These are phyloP conservation scores for Plectranthus barbatus DNA, from an alignment of 257 asterid species.

Conservation along the genomic window DNA sequence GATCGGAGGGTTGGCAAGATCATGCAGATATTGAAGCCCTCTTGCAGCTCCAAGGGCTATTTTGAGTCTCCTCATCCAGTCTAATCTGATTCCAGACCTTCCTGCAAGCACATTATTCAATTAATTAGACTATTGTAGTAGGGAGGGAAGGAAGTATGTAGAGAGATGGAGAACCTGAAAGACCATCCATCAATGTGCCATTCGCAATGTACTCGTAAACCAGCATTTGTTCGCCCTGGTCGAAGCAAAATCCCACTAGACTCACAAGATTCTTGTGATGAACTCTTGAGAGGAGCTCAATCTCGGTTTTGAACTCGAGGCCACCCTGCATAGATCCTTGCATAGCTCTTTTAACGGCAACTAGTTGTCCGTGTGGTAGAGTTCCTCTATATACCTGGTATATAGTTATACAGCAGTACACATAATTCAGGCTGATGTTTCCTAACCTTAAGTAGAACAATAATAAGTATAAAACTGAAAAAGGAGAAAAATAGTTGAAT, in stretches of 20 bases:
- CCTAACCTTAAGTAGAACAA: no score
- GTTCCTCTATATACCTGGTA: slow-evolving; percentile 69
- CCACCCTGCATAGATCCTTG: slow-evolving; percentile 80
- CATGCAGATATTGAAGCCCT: slow-evolving; percentile 85
- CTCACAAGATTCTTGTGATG: slow-evolving; percentile 89
- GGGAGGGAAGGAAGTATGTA: no score
- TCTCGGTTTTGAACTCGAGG: slow-evolving; percentile 80
- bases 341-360: slow-evolving; percentile 79
- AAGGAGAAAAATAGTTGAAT: no score
- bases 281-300: slow-evolving; percentile 93
- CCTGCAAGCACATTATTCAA: slow-evolving; percentile 40
- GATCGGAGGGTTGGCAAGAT: slow-evolving; percentile 82
- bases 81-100: slow-evolving; percentile 64
- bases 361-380: slow-evolving; percentile 52
- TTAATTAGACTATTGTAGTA: no score
- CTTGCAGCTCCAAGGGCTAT: slow-evolving; percentile 77
- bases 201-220: slow-evolving; percentile 66
- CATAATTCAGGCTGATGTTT: not conserved
- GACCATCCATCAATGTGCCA: slow-evolving; percentile 73
- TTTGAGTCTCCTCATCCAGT: slow-evolving; percentile 79
- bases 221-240: slow-evolving; percentile 75
- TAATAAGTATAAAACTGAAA: not conserved
- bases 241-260: slow-evolving; percentile 72
- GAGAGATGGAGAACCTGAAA: slow-evolving; percentile 48
- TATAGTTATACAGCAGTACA: not conserved